Percentiles rank a stretch among this genome's conserved stretches.
These are phyloP conservation scores for Blastobotrys muscicola DNA, from an alignment of 805 yeast genomes.

Conservation along the genomic window DNA sequence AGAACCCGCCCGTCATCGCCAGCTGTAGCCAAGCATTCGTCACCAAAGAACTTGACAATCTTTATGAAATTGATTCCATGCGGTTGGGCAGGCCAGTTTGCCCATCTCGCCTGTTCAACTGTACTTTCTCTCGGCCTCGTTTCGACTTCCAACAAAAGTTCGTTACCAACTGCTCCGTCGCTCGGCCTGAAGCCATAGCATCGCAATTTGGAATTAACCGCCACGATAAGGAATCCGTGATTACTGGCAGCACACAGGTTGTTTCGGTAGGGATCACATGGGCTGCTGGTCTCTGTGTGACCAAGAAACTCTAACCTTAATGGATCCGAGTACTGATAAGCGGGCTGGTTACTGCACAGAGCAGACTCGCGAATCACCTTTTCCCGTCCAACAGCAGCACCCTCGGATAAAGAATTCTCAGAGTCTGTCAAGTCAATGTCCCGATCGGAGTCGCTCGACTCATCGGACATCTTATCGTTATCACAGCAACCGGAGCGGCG, in stretches of 20 bases:
- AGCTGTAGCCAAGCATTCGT: conserved; percentile 40
- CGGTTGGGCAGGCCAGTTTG: conserved; percentile 47
- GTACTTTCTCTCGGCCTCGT: conserved; percentile 35
- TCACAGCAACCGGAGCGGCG: no score
- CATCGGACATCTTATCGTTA: no score
- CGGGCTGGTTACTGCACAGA: neutral
- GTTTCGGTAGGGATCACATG: conserved; percentile 5
- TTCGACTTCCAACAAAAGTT: conserved; percentile 30
- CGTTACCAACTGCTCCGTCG: conserved; percentile 19
- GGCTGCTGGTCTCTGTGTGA: neutral
- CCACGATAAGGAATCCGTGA: conserved; percentile 1
- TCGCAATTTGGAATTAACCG: conserved; percentile 1
- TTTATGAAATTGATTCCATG: conserved; percentile 48
- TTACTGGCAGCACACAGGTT: conserved; percentile 9
- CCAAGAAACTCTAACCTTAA: neutral
- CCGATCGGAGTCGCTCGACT: no score
- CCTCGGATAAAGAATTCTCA: no score
- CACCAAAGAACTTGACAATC: conserved; percentile 28
- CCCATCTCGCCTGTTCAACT: conserved; percentile 32
- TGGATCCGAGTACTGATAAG: neutral
- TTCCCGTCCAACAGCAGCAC: no score
- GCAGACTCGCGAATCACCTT: no score
- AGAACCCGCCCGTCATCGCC: conserved; percentile 45
- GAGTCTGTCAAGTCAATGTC: no score
- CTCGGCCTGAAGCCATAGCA: conserved; percentile 4